These are phyloP conservation scores for Colletotrichum limetticola DNA, from an alignment of 2,329 filamentous ascomycete genomes.

Conservation along the genomic window DNA sequence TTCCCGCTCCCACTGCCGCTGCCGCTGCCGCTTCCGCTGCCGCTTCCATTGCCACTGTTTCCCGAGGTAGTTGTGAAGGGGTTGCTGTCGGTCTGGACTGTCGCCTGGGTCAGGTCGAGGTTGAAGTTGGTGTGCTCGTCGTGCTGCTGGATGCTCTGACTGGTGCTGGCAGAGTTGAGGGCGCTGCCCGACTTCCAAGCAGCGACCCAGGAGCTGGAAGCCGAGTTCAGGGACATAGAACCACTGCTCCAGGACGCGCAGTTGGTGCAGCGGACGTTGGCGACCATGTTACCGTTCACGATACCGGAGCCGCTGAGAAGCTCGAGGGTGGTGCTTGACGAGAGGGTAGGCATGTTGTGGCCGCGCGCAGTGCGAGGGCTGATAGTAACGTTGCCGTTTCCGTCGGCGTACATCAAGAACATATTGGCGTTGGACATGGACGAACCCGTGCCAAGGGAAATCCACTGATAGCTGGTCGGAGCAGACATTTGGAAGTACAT, in stretches of 20 bases:
- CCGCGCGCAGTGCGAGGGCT: conserved; percentile 63
- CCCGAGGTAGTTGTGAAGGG: conserved; percentile 53
- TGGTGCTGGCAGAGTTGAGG: conserved; percentile 54
- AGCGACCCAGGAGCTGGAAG: conserved; percentile 60
- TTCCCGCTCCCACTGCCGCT: conserved; percentile 31
- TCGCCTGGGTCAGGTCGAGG: conserved; percentile 61
- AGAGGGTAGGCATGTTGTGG: conserved; percentile 58
- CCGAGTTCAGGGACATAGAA: conserved; percentile 53
- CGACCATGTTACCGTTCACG: conserved; percentile 61
- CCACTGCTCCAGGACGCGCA: conserved; percentile 60
- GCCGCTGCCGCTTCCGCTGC: conserved; percentile 34
- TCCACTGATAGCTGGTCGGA: conserved; percentile 64
- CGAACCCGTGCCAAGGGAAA: conserved; percentile 66
- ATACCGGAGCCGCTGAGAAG: conserved; percentile 71
- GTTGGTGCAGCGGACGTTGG: conserved; percentile 67
- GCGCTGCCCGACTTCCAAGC: conserved; percentile 62
- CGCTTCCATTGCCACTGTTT: conserved; percentile 31
- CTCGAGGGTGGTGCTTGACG: conserved; percentile 56
- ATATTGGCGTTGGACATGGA: conserved; percentile 68
- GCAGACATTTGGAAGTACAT: conserved; percentile 72
- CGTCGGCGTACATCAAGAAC: conserved; percentile 71
- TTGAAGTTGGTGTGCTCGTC: conserved; percentile 55
- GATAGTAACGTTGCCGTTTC: conserved; percentile 68
- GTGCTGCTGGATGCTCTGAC: conserved; percentile 57
- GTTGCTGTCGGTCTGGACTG: conserved; percentile 59